Evolutionary conservation across 176 grass and related monocot species (phyloP).

Genomic region (Lolium multiflorum): DNA sequence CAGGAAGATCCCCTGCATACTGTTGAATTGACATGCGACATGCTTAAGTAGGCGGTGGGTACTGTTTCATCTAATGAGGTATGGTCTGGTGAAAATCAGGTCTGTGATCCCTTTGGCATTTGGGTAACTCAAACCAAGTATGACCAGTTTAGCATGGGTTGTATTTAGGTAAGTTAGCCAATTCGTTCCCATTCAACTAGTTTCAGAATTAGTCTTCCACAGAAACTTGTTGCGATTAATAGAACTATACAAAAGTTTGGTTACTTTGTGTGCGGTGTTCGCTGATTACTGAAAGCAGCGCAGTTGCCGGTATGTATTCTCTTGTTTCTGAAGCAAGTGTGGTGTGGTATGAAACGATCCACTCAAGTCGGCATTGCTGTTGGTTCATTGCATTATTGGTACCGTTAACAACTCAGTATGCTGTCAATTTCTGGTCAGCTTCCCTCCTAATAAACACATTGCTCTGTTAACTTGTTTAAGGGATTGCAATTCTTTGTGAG

Average conservation of each 20-base stretch:
- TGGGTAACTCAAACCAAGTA: not conserved
- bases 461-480: not conserved
- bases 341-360: not conserved
- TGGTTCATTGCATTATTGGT: not conserved
- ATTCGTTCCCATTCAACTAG: not conserved
- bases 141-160: not conserved
- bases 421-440: not conserved
- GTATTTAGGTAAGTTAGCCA: not conserved
- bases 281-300: not conserved
- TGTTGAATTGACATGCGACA: not conserved
- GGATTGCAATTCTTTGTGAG: not conserved
- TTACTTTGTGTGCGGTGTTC: not conserved
- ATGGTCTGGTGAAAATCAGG: not conserved
- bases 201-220: not conserved
- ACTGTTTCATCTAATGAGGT: not conserved
- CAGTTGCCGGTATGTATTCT: not conserved
- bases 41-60: not conserved
- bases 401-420: not conserved
- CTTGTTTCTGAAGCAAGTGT: not conserved
- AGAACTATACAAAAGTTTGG: not conserved
- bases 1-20: not conserved
- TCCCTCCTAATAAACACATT: conserved; percentile 12
- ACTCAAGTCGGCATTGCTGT: not conserved
- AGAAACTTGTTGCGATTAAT: not conserved
- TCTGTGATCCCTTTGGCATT: not conserved